Evolutionary conservation across 306 rosid genomes (phyloP).

Genomic region (Vicia villosa): DNA sequence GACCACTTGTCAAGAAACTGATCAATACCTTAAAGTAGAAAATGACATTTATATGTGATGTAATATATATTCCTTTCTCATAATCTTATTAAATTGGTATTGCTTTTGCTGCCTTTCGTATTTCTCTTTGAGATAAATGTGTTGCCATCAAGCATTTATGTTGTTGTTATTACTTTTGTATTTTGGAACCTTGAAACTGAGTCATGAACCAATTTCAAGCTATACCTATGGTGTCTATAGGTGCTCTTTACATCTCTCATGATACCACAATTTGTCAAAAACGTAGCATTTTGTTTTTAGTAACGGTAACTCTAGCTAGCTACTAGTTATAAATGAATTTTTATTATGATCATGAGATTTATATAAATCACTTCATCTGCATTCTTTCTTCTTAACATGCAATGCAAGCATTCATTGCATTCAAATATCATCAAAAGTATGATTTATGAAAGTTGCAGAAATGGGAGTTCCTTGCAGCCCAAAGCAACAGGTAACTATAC

Average conservation of each 20-base stretch:
- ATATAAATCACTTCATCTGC: conserved; percentile 28
- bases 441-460: conserved; percentile 55
- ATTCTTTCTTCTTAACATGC: background rate
- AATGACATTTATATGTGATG: conserved; percentile 32
- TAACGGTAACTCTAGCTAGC: conserved; percentile 25
- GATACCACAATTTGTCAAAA: conserved; percentile 32
- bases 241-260: conserved; percentile 40
- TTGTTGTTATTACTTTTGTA: conserved; percentile 24
- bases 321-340: conserved; percentile 31
- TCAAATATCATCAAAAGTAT: conserved; percentile 14
- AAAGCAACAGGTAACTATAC: conserved; percentile 31
- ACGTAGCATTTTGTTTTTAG: conserved; percentile 31
- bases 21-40: conserved; percentile 17
- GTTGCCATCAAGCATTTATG: conserved; percentile 44
- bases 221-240: conserved; percentile 33
- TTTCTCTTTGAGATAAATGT: conserved; percentile 5
- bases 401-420: background rate
- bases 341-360: background rate
- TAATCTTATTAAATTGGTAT: conserved; percentile 33
- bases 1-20: conserved; percentile 44
- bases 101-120: conserved; percentile 31
- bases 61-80: conserved; percentile 32
- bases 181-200: conserved; percentile 32
- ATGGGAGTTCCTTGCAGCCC: conserved; percentile 72
- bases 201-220: conserved; percentile 41